phyloP scores from a whole-genome alignment of 2,329 filamentous ascomycete genomes.

The Stagonosporopsis rhizophila region DNA sequence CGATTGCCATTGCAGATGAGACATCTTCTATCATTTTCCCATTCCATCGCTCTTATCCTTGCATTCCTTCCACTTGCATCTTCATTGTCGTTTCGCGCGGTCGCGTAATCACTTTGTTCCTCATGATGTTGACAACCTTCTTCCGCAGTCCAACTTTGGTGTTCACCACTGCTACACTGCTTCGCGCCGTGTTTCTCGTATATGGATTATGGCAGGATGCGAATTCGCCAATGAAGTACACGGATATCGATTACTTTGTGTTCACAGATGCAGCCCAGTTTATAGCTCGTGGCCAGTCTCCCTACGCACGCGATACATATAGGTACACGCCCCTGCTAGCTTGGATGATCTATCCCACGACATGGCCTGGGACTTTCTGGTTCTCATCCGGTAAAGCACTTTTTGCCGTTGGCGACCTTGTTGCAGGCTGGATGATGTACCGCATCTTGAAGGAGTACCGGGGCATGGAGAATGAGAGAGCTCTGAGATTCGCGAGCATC shows the following conservation, averaged over 20 bases:
- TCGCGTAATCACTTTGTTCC: not conserved
- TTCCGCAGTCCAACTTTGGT: conserved; percentile 47
- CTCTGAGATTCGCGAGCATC: conserved; percentile 79
- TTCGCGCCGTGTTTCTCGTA: conserved; percentile 77
- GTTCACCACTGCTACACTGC: conserved; percentile 59
- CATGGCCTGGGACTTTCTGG: conserved; percentile 63
- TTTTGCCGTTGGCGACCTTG: conserved; percentile 82
- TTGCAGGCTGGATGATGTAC: conserved; percentile 81
- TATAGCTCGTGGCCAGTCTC: conserved; percentile 70
- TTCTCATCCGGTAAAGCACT: conserved; percentile 88
- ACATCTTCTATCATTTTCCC: conserved; percentile 3
- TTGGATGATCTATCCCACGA: conserved; percentile 86
- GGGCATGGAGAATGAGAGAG: conserved; percentile 52
- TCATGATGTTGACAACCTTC: conserved; percentile 42
- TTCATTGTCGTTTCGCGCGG: not conserved
- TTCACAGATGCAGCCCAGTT: conserved; percentile 95
- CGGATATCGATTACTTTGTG: conserved; percentile 97
- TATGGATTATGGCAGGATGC: conserved; percentile 95
- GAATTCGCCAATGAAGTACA: conserved; percentile 92
- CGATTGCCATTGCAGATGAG: not conserved
- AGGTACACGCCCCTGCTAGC: conserved; percentile 94
- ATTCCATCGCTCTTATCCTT: not conserved
- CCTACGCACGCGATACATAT: conserved; percentile 92
- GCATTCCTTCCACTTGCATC: not conserved
- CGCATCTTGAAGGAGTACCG: conserved; percentile 57